Evolutionary conservation across 208 protist species (phyloP).

Genomic region (Herpetomonas muscarum): DNA sequence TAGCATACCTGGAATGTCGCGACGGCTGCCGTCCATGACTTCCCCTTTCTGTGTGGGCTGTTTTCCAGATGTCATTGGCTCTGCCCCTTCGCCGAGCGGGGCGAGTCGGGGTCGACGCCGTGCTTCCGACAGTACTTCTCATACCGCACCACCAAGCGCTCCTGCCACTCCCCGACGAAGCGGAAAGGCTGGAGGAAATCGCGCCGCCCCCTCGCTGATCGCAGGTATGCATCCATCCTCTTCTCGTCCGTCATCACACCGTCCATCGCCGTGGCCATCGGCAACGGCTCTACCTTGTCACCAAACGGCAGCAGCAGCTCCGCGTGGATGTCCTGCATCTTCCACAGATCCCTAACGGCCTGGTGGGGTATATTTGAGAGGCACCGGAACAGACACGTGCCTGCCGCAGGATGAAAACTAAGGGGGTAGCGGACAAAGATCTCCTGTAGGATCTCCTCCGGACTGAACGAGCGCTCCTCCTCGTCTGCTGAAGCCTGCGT

Average conservation of each 20-base stretch:
- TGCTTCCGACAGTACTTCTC: slow-evolving; percentile 24
- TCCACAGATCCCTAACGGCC: slow-evolving; percentile 32
- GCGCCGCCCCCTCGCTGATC: slow-evolving; percentile 15
- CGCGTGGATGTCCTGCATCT: slow-evolving; percentile 50
- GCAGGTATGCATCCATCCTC: slow-evolving; percentile 16
- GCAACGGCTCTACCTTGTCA: slow-evolving; percentile 68
- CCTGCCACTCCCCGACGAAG: slow-evolving; percentile 75
- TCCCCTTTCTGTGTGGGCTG: no score
- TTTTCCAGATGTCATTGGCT: no score
- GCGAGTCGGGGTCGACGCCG: no score
- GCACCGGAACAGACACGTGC: slow-evolving; percentile 57
- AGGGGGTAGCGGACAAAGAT: slow-evolving; percentile 59
- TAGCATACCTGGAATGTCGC: no score
- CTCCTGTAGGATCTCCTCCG: slow-evolving; percentile 69
- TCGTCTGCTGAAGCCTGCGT: slow-evolving; percentile 13
- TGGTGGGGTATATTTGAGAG: slow-evolving; percentile 32
- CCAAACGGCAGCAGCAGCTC: slow-evolving; percentile 56
- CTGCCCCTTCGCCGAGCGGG: no score
- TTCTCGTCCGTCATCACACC: slow-evolving; percentile 19
- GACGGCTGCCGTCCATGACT: no score
- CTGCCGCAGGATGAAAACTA: slow-evolving; percentile 37
- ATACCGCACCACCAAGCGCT: slow-evolving; percentile 44
- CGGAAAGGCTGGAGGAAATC: slow-evolving; percentile 70
- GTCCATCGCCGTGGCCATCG: background rate
- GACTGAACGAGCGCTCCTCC: slow-evolving; percentile 24